Evolutionary conservation across 2,329 filamentous ascomycete species (phyloP).

Genomic region (Rachicladosporium sp.): DNA sequence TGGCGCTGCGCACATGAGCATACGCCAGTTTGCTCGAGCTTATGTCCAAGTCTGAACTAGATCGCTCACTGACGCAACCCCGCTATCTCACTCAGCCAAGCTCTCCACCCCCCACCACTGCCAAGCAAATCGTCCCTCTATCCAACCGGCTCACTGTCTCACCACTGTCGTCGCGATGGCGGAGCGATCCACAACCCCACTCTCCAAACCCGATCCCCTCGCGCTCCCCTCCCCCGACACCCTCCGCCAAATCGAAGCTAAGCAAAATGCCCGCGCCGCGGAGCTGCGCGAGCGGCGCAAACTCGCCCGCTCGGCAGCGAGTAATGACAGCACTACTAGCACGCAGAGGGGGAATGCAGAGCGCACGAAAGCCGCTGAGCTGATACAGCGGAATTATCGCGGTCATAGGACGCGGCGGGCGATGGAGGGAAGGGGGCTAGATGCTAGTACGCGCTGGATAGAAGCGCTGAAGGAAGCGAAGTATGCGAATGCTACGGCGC

Average conservation of each 20-base stretch:
- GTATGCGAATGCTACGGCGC: conserved; percentile 40
- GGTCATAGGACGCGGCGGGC: conserved; percentile 63
- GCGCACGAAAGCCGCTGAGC: conserved; percentile 16
- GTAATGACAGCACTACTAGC: neutral
- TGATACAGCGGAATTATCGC: conserved; percentile 52
- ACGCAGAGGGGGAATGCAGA: conserved; percentile 1
- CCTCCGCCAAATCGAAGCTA: conserved; percentile 22
- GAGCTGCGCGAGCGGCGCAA: conserved; percentile 2
- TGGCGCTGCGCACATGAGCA: too few relatives aligned
- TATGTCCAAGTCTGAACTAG: too few relatives aligned
- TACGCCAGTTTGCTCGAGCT: too few relatives aligned
- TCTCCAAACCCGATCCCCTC: conserved; percentile 7
- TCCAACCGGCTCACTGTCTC: neutral
- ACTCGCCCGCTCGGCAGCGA: conserved; percentile 1
- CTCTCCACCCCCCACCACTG: too few relatives aligned
- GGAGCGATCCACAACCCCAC: neutral
- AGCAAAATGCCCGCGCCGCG: conserved; percentile 19
- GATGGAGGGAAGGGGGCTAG: conserved; percentile 54
- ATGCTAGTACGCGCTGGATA: conserved; percentile 59
- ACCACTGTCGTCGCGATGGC: neutral
- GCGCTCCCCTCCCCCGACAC: conserved; percentile 20
- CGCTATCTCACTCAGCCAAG: too few relatives aligned
- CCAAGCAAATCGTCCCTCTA: too few relatives aligned
- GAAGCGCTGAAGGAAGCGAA: conserved; percentile 36
- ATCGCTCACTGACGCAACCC: too few relatives aligned